phyloP scores from a whole-genome alignment of 164 flowering plant genomes.

The Macadamia integrifolia region DNA sequence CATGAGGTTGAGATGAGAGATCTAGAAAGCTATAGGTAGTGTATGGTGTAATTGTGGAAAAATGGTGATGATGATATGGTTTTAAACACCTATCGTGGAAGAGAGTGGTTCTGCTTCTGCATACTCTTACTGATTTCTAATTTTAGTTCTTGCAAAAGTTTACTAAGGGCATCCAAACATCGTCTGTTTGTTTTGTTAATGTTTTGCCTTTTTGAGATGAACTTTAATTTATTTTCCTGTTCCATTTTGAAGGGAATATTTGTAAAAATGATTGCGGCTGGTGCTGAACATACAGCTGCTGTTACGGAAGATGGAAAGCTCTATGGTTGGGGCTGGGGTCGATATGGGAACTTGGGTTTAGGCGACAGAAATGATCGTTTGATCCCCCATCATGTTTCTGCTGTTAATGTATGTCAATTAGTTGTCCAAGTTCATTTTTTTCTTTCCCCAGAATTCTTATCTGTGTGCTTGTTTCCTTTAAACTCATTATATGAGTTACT shows the following conservation, averaged over 20 bases:
- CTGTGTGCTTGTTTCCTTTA: not conserved
- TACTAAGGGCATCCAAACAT: not conserved
- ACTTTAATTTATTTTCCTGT: not conserved
- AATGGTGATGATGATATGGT: too few species aligned
- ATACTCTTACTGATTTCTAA: not conserved
- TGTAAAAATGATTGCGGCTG: conserved; percentile 97
- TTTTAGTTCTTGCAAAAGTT: not conserved
- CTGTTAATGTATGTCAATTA: conserved; percentile 45
- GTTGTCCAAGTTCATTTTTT: not conserved
- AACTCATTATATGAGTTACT: not conserved
- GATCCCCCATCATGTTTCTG: conserved; percentile 71
- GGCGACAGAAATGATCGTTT: conserved; percentile 93
- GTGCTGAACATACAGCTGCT: conserved; percentile 98
- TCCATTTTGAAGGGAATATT: conserved; percentile 53
- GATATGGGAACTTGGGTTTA: conserved; percentile 94
- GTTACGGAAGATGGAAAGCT: conserved; percentile 90
- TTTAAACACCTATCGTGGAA: too few species aligned
- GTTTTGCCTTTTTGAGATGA: too few species aligned
- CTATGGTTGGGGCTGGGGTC: conserved; percentile 99
- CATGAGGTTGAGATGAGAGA: too few species aligned
- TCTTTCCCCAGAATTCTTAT: not conserved
- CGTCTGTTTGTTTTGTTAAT: not conserved
- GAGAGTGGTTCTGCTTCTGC: too few species aligned
- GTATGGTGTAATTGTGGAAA: too few species aligned
- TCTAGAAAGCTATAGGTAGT: too few species aligned